phyloP scores from a whole-genome alignment of 2,329 filamentous ascomycete genomes.

The Pseudopithomyces chartarum region DNA sequence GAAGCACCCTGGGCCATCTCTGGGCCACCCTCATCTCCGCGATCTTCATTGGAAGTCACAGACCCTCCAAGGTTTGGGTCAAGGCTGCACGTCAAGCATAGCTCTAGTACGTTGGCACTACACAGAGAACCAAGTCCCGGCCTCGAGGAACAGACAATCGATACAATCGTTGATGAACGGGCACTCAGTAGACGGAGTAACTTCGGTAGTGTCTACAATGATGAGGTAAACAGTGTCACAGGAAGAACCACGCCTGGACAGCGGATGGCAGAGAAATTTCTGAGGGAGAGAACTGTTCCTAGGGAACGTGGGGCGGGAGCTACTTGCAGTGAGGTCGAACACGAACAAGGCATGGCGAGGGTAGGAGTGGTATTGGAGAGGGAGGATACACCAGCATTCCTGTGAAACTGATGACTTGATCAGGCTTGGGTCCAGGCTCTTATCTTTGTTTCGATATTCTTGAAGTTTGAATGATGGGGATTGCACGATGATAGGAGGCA shows the following conservation, averaged over 20 bases:
- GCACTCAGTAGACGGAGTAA: not conserved
- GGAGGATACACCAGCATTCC: slow-evolving; percentile 31
- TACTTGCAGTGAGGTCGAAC: slow-evolving; percentile 14
- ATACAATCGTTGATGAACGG: slow-evolving; percentile 13
- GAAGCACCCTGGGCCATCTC: slow-evolving; percentile 15
- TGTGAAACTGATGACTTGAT: slow-evolving; percentile 11
- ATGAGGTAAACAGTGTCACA: slow-evolving; percentile 4
- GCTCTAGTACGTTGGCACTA: slow-evolving; percentile 20
- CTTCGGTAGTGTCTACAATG: not conserved
- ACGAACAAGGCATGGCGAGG: slow-evolving; percentile 1
- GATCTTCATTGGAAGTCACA: slow-evolving; percentile 1
- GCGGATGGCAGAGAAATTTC: slow-evolving; percentile 36
- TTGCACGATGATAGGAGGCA: not conserved
- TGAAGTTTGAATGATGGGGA: not conserved
- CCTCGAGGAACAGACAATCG: slow-evolving; percentile 16
- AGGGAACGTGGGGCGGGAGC: slow-evolving; percentile 13
- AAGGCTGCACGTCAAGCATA: slow-evolving; percentile 13
- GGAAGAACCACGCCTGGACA: slow-evolving; percentile 36
- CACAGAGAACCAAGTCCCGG: slow-evolving; percentile 22
- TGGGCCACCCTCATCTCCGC: slow-evolving; percentile 3
- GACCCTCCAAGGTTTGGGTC: not conserved
- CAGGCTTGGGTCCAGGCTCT: not conserved
- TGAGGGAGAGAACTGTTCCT: slow-evolving; percentile 24
- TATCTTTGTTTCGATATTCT: not conserved
- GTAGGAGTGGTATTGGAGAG: slow-evolving; percentile 15